Evolutionary conservation across 164 flowering plant genomes (phyloP).

Genomic region (Sedum album): DNA sequence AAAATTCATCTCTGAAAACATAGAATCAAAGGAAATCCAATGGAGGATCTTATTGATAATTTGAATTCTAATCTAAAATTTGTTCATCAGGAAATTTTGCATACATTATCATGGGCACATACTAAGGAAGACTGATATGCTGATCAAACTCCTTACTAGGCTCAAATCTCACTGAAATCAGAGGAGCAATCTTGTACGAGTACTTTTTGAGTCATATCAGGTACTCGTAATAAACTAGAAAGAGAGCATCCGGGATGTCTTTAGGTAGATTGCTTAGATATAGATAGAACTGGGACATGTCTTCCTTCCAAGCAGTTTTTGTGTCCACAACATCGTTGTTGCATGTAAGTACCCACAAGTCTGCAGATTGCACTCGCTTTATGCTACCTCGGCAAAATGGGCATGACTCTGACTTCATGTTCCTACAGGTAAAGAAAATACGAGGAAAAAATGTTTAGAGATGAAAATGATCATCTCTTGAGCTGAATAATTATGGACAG

Average conservation of each 20-base stretch:
- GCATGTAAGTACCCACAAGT: slow-evolving; percentile 50
- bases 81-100: background rate
- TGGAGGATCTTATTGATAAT: too few species aligned
- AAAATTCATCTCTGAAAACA: too few species aligned
- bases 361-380: slow-evolving; percentile 40
- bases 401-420: slow-evolving; percentile 28
- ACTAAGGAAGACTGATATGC: background rate
- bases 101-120: slow-evolving; percentile 1
- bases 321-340: slow-evolving; percentile 22
- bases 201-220: slow-evolving; percentile 16
- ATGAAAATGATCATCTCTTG: background rate
- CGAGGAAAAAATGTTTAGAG: background rate
- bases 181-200: background rate
- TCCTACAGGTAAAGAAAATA: slow-evolving; percentile 15
- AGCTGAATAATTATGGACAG: background rate
- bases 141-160: background rate
- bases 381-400: slow-evolving; percentile 37
- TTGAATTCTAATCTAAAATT: too few species aligned
- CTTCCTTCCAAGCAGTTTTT: slow-evolving; percentile 22
- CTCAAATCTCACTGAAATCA: background rate
- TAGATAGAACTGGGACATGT: slow-evolving; percentile 25
- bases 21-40: too few species aligned
- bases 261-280: slow-evolving; percentile 40
- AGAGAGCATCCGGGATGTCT: slow-evolving; percentile 51
- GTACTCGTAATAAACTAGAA: slow-evolving; percentile 53